phyloP scores from a whole-genome alignment of 2,329 filamentous ascomycete genomes.

The Penicillium sp. region DNA sequence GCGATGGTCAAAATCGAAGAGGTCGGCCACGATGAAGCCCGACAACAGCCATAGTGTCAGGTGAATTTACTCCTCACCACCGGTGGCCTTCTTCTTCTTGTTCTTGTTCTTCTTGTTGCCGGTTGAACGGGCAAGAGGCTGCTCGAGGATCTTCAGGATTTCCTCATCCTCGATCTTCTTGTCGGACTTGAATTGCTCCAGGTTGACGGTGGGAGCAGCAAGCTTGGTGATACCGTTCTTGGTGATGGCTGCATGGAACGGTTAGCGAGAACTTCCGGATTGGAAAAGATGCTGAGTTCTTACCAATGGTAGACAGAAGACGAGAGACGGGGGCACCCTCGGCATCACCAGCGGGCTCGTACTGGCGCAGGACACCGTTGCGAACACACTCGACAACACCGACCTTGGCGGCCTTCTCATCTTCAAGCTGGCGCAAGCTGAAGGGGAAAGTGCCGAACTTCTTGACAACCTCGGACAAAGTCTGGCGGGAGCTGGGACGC shows the following conservation, averaged over 20 bases:
- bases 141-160: conserved; percentile 89
- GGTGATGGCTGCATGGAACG: conserved; percentile 70
- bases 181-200: conserved; percentile 84
- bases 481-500: conserved; percentile 88
- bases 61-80: conserved; percentile 43
- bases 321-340: conserved; percentile 82
- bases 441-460: conserved; percentile 98
- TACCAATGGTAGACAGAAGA: conserved; percentile 89
- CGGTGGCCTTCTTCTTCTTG: conserved; percentile 73
- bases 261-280: neutral
- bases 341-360: conserved; percentile 94
- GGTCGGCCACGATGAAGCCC: conserved; percentile 19
- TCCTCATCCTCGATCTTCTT: conserved; percentile 99
- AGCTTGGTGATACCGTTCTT: conserved; percentile 95
- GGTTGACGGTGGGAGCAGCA: conserved; percentile 72
- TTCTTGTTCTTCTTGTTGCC: conserved; percentile 81
- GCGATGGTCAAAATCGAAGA: conserved; percentile 17
- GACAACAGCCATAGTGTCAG: conserved; percentile 15
- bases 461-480: conserved; percentile 91
- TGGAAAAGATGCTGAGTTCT: conserved; percentile 42
- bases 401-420: conserved; percentile 93
- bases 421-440: conserved; percentile 93
- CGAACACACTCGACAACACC: conserved; percentile 96
- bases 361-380: conserved; percentile 87
- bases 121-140: conserved; percentile 67